Conservation (phyloP, 2,329 filamentous ascomycete species). For the Colletotrichum navitas region DNA sequence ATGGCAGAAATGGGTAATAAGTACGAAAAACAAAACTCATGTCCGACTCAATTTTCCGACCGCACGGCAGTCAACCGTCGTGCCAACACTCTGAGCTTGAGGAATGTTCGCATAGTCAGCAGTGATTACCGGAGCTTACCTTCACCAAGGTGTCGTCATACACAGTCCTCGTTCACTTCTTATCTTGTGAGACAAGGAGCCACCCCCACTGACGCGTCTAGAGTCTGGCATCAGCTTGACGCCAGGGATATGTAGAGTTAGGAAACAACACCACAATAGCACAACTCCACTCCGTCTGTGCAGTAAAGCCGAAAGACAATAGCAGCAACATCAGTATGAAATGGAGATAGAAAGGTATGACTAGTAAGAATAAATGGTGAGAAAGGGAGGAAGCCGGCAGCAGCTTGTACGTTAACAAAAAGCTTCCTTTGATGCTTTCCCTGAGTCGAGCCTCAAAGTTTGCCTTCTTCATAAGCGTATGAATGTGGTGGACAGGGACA, state of each 20-base stretch:
- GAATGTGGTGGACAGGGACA: not conserved
- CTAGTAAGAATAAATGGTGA: not conserved
- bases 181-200: not conserved
- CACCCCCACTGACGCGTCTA: not conserved
- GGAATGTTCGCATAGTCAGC: not conserved
- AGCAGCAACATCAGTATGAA: not conserved
- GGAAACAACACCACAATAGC: constrained; percentile 8
- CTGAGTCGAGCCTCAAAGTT: constrained; percentile 18
- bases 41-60: not conserved
- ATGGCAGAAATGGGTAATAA: not conserved
- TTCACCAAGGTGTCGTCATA: not conserved
- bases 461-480: not conserved
- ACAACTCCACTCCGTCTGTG: constrained; percentile 6
- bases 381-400: no score
- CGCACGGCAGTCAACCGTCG: not conserved
- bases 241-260: constrained; percentile 35
- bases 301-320: not conserved
- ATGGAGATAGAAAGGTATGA: not conserved
- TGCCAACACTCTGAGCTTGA: not conserved
- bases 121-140: not conserved
- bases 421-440: constrained; percentile 12
- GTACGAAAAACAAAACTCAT: not conserved
- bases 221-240: constrained; percentile 9
- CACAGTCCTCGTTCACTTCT: no score
- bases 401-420: not conserved